Conservation (phyloP, 192 early-diverging fungal species). For the Rhizophagus prolifer region DNA sequence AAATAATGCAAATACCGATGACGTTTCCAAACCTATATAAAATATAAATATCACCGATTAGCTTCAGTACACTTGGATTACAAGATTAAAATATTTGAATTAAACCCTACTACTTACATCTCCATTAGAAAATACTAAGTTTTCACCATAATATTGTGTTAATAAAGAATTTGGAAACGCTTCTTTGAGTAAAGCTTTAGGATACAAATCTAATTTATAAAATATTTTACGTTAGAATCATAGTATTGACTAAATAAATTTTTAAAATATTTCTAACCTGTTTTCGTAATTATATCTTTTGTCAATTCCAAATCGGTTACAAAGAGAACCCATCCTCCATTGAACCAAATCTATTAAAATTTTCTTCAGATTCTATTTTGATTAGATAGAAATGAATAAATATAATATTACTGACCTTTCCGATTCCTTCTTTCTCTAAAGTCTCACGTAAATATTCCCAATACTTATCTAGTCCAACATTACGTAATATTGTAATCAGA, state of each 20-base stretch:
- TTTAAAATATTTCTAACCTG: background rate
- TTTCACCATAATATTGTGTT: no score
- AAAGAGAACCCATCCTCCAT: background rate
- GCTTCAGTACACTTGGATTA: no score
- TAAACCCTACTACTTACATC: background rate
- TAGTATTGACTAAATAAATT: background rate
- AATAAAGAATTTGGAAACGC: background rate
- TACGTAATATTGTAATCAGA: background rate
- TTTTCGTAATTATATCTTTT: background rate
- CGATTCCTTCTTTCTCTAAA: constrained; percentile 1
- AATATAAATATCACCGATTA: background rate
- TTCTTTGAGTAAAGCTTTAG: background rate
- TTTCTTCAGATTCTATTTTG: no score
- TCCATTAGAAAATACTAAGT: background rate
- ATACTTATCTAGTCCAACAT: background rate
- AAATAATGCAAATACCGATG: background rate
- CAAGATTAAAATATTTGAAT: background rate
- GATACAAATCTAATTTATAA: background rate
- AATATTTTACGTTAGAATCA: background rate
- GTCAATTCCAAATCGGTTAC: background rate
- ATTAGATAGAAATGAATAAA: background rate
- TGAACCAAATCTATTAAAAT: background rate
- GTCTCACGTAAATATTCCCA: background rate
- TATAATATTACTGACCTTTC: background rate
- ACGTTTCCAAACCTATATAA: background rate